Evolutionary conservation across 2,329 filamentous ascomycete genomes (phyloP).

Genomic region (Colletotrichum melonis): DNA sequence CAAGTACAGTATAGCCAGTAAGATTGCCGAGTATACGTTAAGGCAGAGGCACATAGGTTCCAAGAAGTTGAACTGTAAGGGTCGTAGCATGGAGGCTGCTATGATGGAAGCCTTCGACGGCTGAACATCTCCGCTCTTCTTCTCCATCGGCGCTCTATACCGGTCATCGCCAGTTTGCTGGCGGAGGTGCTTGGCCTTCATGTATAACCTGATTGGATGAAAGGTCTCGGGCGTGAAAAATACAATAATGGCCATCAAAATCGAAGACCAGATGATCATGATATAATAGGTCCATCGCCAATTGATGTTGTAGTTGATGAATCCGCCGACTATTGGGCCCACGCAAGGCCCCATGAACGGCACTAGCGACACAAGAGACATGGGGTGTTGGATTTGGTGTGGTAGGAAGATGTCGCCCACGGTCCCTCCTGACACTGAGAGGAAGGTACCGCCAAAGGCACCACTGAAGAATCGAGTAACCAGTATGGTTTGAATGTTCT

Average conservation of each 20-base stretch:
- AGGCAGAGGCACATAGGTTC: slow-evolving; percentile 89
- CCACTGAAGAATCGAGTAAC: slow-evolving; percentile 82
- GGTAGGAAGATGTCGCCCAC: slow-evolving; percentile 82
- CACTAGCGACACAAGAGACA: slow-evolving; percentile 80
- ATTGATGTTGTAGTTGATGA: slow-evolving; percentile 79
- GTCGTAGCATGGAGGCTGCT: slow-evolving; percentile 69
- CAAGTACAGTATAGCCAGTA: slow-evolving; percentile 87
- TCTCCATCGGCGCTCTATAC: slow-evolving; percentile 83
- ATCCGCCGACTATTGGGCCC: slow-evolving; percentile 77
- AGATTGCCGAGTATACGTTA: slow-evolving; percentile 83
- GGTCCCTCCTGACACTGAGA: slow-evolving; percentile 84
- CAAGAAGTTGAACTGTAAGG: slow-evolving; percentile 81
- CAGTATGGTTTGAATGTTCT: slow-evolving; percentile 82
- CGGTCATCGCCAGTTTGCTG: slow-evolving; percentile 79
- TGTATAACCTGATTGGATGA: slow-evolving; percentile 75
- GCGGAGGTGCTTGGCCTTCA: slow-evolving; percentile 77
- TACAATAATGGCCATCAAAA: slow-evolving; percentile 71
- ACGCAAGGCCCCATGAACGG: slow-evolving; percentile 72
- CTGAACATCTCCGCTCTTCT: slow-evolving; percentile 72
- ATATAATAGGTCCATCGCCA: slow-evolving; percentile 91
- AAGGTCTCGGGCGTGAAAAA: slow-evolving; percentile 89
- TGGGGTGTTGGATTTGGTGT: slow-evolving; percentile 78
- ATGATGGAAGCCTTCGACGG: slow-evolving; percentile 62
- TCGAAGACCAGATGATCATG: slow-evolving; percentile 81
- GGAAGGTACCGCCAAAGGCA: slow-evolving; percentile 74